phyloP scores from a whole-genome alignment of 768 basidiomycete species.

The Coprinopsis strossmayeri region DNA sequence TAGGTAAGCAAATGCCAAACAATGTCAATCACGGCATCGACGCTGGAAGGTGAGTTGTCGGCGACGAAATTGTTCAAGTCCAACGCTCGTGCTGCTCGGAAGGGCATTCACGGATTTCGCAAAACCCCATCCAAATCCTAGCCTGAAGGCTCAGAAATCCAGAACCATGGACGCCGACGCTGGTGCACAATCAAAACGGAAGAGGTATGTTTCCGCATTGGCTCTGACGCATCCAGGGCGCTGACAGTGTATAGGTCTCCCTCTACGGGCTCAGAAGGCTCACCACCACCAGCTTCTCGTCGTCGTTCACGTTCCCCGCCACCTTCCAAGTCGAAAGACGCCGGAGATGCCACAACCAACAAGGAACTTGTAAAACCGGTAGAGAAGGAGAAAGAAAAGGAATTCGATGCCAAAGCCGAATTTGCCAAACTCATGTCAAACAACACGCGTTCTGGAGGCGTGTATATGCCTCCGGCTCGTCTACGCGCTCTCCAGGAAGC shows the following conservation, averaged over 20 bases:
- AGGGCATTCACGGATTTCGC: not conserved
- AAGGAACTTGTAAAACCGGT: slow-evolving; percentile 35
- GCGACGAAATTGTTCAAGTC: not conserved
- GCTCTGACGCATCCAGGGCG: not conserved
- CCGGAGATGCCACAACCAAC: slow-evolving; percentile 23
- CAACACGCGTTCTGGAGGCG: slow-evolving; percentile 79
- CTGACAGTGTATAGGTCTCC: slow-evolving; percentile 32
- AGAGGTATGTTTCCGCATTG: slow-evolving; percentile 29
- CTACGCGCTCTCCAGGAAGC: slow-evolving; percentile 78
- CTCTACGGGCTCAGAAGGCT: slow-evolving; percentile 35
- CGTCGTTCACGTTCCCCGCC: slow-evolving; percentile 40
- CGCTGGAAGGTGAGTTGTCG: not conserved
- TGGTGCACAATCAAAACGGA: slow-evolving; percentile 36
- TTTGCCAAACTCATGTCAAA: slow-evolving; percentile 72
- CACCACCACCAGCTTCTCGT: slow-evolving; percentile 36
- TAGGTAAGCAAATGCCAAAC: not conserved
- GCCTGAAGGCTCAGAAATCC: not conserved
- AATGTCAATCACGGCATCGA: not conserved
- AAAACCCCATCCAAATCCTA: too few species aligned
- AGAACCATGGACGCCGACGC: slow-evolving; percentile 17
- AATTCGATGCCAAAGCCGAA: slow-evolving; percentile 74
- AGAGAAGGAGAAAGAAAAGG: slow-evolving; percentile 34
- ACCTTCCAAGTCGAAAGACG: slow-evolving; percentile 1
- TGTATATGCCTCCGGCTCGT: slow-evolving; percentile 94
- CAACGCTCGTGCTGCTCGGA: not conserved